Evolutionary conservation across 257 asterid genomes (phyloP).

Genomic region (Catharanthus roseus): DNA sequence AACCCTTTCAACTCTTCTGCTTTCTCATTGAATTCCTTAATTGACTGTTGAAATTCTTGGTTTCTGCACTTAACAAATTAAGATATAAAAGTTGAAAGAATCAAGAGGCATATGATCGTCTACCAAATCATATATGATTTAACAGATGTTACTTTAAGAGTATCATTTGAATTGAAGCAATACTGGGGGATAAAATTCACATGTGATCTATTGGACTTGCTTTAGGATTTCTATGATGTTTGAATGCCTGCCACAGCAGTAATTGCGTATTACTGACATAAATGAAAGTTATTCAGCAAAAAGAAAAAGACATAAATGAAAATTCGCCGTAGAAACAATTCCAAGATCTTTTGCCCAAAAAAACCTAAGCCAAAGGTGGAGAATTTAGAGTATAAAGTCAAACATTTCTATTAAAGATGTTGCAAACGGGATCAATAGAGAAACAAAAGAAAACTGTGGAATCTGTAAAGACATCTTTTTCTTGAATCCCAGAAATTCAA

Average conservation of each 20-base stretch:
- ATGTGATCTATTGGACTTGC: no score
- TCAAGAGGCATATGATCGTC: neutral
- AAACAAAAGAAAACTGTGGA: neutral
- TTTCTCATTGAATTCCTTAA: slow-evolving; percentile 73
- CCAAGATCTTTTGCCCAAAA: neutral
- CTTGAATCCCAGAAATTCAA: neutral
- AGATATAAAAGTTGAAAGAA: neutral
- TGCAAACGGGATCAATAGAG: neutral
- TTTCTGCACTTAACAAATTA: slow-evolving; percentile 41
- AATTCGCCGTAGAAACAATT: neutral
- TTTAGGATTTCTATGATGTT: no score
- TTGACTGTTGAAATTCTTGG: slow-evolving; percentile 57
- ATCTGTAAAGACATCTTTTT: neutral
- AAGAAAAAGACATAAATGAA: neutral
- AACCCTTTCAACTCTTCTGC: slow-evolving; percentile 66
- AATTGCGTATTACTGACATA: neutral
- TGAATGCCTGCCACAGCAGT: neutral
- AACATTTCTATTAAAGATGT: neutral
- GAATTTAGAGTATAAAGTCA: neutral
- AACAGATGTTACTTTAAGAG: neutral
- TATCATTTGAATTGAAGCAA: neutral
- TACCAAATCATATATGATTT: neutral
- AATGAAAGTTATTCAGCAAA: neutral
- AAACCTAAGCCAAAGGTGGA: neutral
- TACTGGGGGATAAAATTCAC: neutral